A percentile compares a stretch with the other conserved stretches of the same genome.
Evolutionary conservation across 768 basidiomycete genomes (phyloP).

Genomic region (Boletus coccyginus): DNA sequence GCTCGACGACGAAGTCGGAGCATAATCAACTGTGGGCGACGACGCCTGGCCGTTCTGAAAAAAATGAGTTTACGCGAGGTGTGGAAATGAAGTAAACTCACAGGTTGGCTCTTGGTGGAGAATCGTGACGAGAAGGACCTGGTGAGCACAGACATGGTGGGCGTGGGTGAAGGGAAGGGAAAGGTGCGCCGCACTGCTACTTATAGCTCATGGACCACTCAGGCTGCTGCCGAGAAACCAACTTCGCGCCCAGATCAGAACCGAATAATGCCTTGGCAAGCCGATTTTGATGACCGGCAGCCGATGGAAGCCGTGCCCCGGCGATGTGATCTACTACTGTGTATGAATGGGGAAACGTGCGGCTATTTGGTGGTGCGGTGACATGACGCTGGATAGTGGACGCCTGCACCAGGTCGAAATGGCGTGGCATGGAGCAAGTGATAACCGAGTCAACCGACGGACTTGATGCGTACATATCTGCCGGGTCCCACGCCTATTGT

Average conservation of each 20-base stretch:
- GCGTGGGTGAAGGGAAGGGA: conserved; percentile 2
- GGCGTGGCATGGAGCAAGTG: too few relatives aligned
- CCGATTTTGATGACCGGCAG: background rate
- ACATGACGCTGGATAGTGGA: background rate
- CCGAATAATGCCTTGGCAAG: conserved; percentile 20
- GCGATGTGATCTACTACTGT: background rate
- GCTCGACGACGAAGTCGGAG: background rate
- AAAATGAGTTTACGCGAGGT: background rate
- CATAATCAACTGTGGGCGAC: conserved; percentile 14
- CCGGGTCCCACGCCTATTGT: too few relatives aligned
- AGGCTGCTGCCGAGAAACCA: conserved; percentile 13
- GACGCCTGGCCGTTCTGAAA: conserved; percentile 11
- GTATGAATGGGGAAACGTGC: background rate
- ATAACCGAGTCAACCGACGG: background rate
- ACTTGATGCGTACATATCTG: background rate
- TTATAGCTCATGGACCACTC: conserved; percentile 22
- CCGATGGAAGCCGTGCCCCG: background rate
- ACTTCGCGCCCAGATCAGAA: conserved; percentile 11
- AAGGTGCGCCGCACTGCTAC: conserved; percentile 5
- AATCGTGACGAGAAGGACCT: conserved; percentile 31
- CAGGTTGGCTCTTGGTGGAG: conserved; percentile 25
- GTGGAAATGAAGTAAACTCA: conserved; percentile 8
- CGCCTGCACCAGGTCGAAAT: too few relatives aligned
- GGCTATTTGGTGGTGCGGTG: background rate
- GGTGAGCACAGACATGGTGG: conserved; percentile 27